Percentiles rank a stretch among this genome's conserved stretches.
Conservation (phyloP, 495 filamentous ascomycete species). For the Xylaria telfairii region DNA sequence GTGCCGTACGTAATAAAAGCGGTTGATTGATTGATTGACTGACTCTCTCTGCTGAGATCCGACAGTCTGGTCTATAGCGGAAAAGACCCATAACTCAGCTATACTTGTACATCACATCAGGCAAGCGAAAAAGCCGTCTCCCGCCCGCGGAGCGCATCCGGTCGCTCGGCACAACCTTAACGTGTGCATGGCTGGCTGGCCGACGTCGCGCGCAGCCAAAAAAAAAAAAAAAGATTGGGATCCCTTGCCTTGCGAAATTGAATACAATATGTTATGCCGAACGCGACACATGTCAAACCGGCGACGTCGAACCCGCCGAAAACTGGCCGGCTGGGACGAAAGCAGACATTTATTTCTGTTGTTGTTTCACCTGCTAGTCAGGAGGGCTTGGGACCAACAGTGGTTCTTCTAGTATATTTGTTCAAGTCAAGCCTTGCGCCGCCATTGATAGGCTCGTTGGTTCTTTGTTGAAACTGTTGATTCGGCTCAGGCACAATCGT, state of each 20-base stretch:
- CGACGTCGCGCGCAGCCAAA: neutral
- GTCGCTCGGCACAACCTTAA: neutral
- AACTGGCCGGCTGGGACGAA: neutral
- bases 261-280: neutral
- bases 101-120: neutral
- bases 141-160: slow-evolving; percentile 18
- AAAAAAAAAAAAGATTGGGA: neutral
- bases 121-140: slow-evolving; percentile 11
- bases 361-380: neutral
- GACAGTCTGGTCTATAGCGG: neutral
- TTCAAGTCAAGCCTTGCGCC: neutral
- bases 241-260: slow-evolving; percentile 8
- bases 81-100: slow-evolving; percentile 3
- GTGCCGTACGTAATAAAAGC: no score
- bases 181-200: slow-evolving; percentile 4
- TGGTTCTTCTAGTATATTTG: neutral
- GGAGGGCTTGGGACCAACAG: neutral
- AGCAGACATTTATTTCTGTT: neutral
- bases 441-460: neutral
- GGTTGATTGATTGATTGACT: no score
- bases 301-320: slow-evolving; percentile 1
- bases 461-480: neutral
- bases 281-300: slow-evolving; percentile 9
- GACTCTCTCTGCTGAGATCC: neutral
- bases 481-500: neutral